Conservation (phyloP, 306 rosid genomes). For the Cicer judaicum region DNA sequence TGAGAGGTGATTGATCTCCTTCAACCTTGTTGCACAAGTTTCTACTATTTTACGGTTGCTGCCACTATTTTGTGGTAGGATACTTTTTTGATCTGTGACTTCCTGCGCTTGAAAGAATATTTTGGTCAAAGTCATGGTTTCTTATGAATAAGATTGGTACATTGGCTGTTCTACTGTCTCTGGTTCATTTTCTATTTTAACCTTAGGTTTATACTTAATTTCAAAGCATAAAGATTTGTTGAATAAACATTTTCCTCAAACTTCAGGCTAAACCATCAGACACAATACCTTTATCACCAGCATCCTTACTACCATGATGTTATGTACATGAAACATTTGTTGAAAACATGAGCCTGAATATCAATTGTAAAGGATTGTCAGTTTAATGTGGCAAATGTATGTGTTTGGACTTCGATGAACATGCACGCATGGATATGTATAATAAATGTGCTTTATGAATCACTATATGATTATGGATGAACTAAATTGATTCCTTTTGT, state of each 20-base stretch:
- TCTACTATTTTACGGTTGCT: conserved; percentile 37
- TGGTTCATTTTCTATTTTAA: conserved; percentile 25
- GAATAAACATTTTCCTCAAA: conserved; percentile 3
- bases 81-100: conserved; percentile 19
- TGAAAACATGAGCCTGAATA: conserved; percentile 27
- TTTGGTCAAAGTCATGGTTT: conserved; percentile 23
- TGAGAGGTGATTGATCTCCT: conserved; percentile 54
- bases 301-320: conserved; percentile 32
- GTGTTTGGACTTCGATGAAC: conserved; percentile 15
- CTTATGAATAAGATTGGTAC: conserved; percentile 37
- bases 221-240: conserved; percentile 27
- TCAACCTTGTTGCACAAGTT: conserved; percentile 35
- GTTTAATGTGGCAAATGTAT: conserved; percentile 1
- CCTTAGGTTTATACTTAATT: conserved; percentile 20
- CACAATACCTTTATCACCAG: conserved; percentile 32
- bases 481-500: conserved; percentile 38
- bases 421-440: conserved; percentile 22
- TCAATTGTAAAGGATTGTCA: conserved; percentile 28
- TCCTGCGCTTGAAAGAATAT: conserved; percentile 6
- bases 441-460: conserved; percentile 28
- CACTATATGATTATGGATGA: conserved; percentile 36
- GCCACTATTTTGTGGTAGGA: conserved; percentile 35
- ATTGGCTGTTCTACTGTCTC: conserved; percentile 4
- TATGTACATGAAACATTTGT: neutral
- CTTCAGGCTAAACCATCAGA: neutral